A percentile compares a stretch with the other conserved stretches of the same genome.
Conservation (phyloP, 176 grass and related monocot species). For the Triticum urartu region DNA sequence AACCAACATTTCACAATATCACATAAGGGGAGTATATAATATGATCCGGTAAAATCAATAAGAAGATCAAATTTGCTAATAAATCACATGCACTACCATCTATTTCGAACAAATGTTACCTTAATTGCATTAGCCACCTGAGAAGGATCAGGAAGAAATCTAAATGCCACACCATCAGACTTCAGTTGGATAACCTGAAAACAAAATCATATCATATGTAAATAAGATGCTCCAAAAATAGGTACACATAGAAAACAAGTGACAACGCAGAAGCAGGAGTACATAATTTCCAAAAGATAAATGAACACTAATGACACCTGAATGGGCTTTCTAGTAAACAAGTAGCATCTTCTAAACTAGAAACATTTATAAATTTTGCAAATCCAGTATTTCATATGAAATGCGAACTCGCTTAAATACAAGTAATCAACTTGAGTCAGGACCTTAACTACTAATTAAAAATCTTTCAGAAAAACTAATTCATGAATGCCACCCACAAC, state of each 20-base stretch:
- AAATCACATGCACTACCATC: background rate
- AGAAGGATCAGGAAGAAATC: conserved; percentile 86
- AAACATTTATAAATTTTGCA: background rate
- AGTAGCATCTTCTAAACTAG: background rate
- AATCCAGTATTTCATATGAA: background rate
- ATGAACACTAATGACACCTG: background rate
- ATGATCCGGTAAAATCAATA: background rate
- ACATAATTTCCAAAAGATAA: background rate
- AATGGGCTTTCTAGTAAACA: background rate
- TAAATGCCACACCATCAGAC: conserved; percentile 77
- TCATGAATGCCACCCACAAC: background rate
- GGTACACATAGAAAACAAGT: background rate
- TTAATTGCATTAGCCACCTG: conserved; percentile 86
- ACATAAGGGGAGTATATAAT: background rate
- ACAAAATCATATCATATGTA: background rate
- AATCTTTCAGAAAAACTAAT: background rate
- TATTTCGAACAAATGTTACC: conserved; percentile 38
- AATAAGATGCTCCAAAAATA: background rate
- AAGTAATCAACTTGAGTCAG: background rate
- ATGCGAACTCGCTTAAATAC: background rate
- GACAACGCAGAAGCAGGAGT: background rate
- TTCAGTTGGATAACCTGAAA: conserved; percentile 85
- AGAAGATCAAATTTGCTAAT: background rate
- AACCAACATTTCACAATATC: background rate
- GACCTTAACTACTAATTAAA: background rate